Conservation (phyloP, 306 rosid genomes). For the Heteromeles arbutifolia region DNA sequence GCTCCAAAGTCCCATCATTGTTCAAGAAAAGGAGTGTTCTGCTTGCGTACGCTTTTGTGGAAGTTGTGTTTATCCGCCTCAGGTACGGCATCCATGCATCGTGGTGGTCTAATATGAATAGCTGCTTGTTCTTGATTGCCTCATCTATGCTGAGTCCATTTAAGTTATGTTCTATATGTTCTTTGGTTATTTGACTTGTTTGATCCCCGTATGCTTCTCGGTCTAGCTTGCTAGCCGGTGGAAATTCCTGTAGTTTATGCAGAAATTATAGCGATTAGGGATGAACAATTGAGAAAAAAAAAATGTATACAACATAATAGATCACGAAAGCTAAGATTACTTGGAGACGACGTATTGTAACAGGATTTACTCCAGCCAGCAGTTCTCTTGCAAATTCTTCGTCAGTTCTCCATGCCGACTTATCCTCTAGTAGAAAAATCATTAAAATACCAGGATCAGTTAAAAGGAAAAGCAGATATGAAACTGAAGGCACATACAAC, state of each 20-base stretch:
- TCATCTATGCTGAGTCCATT: conserved; percentile 46
- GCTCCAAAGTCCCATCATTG: conserved; percentile 53
- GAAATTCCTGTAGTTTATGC: conserved; percentile 45
- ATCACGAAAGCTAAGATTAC: conserved; percentile 23
- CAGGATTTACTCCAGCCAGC: conserved; percentile 57
- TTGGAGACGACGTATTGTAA: conserved; percentile 40
- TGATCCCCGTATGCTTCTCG: conserved; percentile 44
- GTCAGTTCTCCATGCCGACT: conserved; percentile 55
- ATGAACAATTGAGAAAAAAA: neutral
- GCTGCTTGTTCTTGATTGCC: conserved; percentile 41
- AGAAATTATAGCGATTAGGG: neutral
- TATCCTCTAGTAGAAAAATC: conserved; percentile 26
- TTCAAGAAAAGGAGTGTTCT: conserved; percentile 54
- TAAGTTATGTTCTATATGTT: conserved; percentile 35
- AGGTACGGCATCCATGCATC: conserved; percentile 50
- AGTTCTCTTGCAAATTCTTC: conserved; percentile 60
- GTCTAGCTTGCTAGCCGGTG: conserved; percentile 60
- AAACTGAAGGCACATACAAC: neutral
- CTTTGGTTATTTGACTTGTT: conserved; percentile 38
- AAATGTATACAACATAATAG: neutral
- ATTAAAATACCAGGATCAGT: neutral
- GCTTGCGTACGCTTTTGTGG: conserved; percentile 45
- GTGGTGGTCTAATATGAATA: conserved; percentile 58
- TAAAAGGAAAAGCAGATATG: neutral
- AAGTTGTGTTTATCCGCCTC: conserved; percentile 35